Percentiles rank a stretch among this genome's conserved stretches.
These are phyloP conservation scores for Tetracladium marchalianum DNA, from an alignment of 495 filamentous ascomycete genomes.

Conservation along the genomic window DNA sequence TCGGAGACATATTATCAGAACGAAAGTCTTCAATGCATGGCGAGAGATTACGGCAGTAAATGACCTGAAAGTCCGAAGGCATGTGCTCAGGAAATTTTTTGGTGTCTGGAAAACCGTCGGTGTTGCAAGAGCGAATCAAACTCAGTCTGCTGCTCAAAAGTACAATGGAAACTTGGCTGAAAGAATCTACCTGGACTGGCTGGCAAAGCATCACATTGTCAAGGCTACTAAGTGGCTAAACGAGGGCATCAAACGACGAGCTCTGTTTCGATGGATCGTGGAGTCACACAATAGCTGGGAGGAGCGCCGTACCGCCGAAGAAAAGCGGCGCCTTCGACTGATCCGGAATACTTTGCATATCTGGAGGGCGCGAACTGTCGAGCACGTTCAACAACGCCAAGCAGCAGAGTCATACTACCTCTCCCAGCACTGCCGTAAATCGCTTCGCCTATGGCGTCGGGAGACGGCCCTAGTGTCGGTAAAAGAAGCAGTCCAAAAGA, in stretches of 20 bases:
- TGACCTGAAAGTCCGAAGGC: slow-evolving; percentile 54
- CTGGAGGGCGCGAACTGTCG: slow-evolving; percentile 18
- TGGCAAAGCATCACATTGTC: slow-evolving; percentile 41
- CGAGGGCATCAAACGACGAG: slow-evolving; percentile 34
- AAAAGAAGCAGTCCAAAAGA: slow-evolving; percentile 32
- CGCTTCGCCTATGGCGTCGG: slow-evolving; percentile 24
- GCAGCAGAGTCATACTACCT: slow-evolving; percentile 14
- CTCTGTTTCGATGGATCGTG: slow-evolving; percentile 23
- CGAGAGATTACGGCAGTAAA: slow-evolving; percentile 62
- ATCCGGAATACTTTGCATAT: slow-evolving; percentile 19
- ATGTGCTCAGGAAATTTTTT: slow-evolving; percentile 48
- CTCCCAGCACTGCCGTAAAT: slow-evolving; percentile 17
- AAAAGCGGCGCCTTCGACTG: slow-evolving; percentile 7
- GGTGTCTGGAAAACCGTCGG: slow-evolving; percentile 41
- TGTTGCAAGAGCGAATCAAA: slow-evolving; percentile 22
- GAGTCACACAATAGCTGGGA: slow-evolving; percentile 9
- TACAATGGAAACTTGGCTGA: slow-evolving; percentile 34
- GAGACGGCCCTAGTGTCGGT: slow-evolving; percentile 38
- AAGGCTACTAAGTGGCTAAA: slow-evolving; percentile 44
- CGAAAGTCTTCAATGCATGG: slow-evolving; percentile 72
- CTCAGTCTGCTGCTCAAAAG: slow-evolving; percentile 30
- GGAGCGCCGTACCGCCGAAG: slow-evolving; percentile 6
- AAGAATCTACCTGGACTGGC: slow-evolving; percentile 45
- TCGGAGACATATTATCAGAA: slow-evolving; percentile 55
- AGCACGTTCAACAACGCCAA: slow-evolving; percentile 7